Conservation (phyloP, 495 filamentous ascomycete genomes). For the Tuber microsphaerosporum region DNA sequence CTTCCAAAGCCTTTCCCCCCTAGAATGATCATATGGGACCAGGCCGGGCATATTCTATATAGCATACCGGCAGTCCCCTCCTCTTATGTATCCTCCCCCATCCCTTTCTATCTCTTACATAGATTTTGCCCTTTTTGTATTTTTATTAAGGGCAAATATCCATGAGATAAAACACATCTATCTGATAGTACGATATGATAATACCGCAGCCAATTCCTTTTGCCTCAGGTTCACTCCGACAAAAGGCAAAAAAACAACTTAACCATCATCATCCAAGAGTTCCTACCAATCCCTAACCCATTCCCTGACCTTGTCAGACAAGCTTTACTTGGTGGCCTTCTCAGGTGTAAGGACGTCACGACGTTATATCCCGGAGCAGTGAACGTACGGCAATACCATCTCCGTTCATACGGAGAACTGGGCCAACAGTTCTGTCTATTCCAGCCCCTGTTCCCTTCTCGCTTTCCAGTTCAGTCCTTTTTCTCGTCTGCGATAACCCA, state of each 20-base stretch:
- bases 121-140: neutral
- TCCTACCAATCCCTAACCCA: neutral
- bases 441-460: neutral
- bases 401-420: neutral
- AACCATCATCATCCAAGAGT: neutral
- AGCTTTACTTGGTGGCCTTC: neutral
- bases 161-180: neutral
- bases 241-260: neutral
- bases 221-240: neutral
- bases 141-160: constrained; percentile 2
- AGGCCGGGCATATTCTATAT: neutral
- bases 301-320: neutral
- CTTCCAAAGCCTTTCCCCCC: neutral
- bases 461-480: neutral
- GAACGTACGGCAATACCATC: neutral
- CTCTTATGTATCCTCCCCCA: neutral
- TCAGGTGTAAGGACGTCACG: neutral
- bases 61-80: neutral
- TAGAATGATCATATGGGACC: neutral
- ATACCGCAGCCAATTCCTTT: neutral
- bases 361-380: neutral
- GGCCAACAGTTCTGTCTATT: neutral
- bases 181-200: constrained; percentile 2
- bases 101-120: constrained; percentile 1
- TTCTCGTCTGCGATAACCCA: neutral